phyloP scores from a whole-genome alignment of 495 filamentous ascomycete species.

The Xylaria castorea region DNA sequence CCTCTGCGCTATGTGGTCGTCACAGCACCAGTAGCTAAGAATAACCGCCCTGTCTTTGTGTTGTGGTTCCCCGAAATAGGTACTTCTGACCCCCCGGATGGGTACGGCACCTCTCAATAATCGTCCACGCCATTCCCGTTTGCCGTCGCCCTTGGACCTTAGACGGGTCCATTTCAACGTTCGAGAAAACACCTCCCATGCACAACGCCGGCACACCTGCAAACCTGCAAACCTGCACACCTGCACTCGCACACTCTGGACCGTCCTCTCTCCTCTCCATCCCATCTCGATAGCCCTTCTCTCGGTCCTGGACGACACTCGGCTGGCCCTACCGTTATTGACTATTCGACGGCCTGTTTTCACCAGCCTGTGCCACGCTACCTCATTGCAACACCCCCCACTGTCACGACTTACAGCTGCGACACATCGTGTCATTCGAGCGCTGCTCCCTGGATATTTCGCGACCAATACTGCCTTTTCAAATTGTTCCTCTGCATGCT shows the following conservation, averaged over 20 bases:
- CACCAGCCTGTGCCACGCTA: slow-evolving; percentile 17
- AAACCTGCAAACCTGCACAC: background rate
- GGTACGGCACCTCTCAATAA: slow-evolving; percentile 10
- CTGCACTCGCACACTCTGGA: background rate
- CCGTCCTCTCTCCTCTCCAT: slow-evolving; percentile 1
- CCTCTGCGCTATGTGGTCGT: background rate
- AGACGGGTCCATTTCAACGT: background rate
- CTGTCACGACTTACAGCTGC: slow-evolving; percentile 19
- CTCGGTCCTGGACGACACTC: slow-evolving; percentile 23
- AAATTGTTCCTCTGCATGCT: slow-evolving; percentile 2
- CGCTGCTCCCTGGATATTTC: slow-evolving; percentile 10
- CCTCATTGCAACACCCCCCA: slow-evolving; percentile 19
- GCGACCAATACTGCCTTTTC: slow-evolving; percentile 14
- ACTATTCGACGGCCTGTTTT: slow-evolving; percentile 9
- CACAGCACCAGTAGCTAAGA: slow-evolving; percentile 4
- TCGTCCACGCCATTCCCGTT: slow-evolving; percentile 20
- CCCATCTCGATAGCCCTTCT: slow-evolving; percentile 6
- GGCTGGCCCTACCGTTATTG: slow-evolving; percentile 27
- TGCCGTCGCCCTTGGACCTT: slow-evolving; percentile 18
- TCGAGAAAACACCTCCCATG: slow-evolving; percentile 21
- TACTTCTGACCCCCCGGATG: background rate
- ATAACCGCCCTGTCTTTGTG: slow-evolving; percentile 18
- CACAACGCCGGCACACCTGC: background rate
- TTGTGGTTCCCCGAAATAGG: slow-evolving; percentile 17
- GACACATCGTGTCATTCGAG: slow-evolving; percentile 18